Percentiles rank a stretch among this genome's conserved stretches.
phyloP scores from a whole-genome alignment of 2,329 filamentous ascomycete genomes.

The Fusarium beomiforme region DNA sequence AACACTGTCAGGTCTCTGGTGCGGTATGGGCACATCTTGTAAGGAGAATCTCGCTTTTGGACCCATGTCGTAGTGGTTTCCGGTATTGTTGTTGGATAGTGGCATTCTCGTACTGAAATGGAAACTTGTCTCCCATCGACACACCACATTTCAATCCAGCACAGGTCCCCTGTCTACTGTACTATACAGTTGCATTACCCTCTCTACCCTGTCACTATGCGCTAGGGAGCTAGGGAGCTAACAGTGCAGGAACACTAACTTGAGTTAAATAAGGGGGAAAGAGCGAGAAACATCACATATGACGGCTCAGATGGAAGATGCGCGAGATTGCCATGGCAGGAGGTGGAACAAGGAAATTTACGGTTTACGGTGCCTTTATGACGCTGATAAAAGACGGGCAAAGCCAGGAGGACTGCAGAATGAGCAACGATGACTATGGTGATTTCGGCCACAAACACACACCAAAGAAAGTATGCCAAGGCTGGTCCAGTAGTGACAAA shows the following conservation, averaged over 20 bases:
- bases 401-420: neutral
- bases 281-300: conserved; percentile 25
- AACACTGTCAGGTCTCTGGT: neutral
- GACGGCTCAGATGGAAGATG: conserved; percentile 26
- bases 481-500: conserved; percentile 13
- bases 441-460: neutral
- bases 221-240: conserved; percentile 20
- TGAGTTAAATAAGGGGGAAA: conserved; percentile 32
- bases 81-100: conserved; percentile 29
- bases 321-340: conserved; percentile 11
- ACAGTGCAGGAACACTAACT: conserved; percentile 27
- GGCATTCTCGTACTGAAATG: conserved; percentile 23
- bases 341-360: conserved; percentile 1
- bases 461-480: conserved; percentile 1
- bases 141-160: conserved; percentile 41
- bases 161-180: conserved; percentile 23
- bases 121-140: conserved; percentile 28
- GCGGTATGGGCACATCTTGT: conserved; percentile 1
- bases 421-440: neutral
- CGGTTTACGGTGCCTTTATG: neutral
- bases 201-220: conserved; percentile 24
- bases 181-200: conserved; percentile 19
- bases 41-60: conserved; percentile 9
- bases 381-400: conserved; percentile 1
- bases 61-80: conserved; percentile 32